Conservation (phyloP, 768 basidiomycete species). For the Psilocybe azurescens region DNA sequence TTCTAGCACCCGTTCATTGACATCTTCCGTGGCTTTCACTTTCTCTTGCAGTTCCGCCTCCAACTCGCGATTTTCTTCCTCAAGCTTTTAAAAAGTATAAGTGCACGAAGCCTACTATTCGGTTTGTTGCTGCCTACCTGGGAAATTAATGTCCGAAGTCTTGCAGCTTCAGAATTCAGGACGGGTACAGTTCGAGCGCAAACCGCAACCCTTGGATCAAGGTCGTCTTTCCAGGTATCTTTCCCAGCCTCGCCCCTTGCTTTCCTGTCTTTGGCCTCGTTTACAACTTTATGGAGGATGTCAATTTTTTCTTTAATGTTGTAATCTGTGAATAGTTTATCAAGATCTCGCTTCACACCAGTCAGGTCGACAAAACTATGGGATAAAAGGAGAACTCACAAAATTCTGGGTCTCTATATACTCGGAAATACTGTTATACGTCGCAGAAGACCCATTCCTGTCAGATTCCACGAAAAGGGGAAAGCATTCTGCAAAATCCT, state of each 20-base stretch:
- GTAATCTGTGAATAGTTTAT: conserved; percentile 72
- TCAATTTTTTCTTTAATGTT: conserved; percentile 74
- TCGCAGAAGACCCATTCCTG: conserved; percentile 62
- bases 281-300: conserved; percentile 69
- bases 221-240: conserved; percentile 69
- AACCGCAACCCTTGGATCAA: conserved; percentile 67
- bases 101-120: not conserved
- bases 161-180: conserved; percentile 47
- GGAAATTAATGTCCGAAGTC: conserved; percentile 42
- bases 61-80: conserved; percentile 56
- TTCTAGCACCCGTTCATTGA: conserved; percentile 48
- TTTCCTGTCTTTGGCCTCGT: conserved; percentile 66
- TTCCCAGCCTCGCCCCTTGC: conserved; percentile 49
- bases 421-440: conserved; percentile 69
- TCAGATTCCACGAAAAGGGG: conserved; percentile 69
- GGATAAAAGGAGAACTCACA: conserved; percentile 33
- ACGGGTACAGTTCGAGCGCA: conserved; percentile 68
- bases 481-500: conserved; percentile 70
- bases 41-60: conserved; percentile 56
- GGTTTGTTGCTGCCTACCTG: conserved; percentile 35
- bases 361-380: not conserved
- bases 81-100: conserved; percentile 48
- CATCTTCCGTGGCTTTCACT: conserved; percentile 46
- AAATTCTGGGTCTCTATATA: conserved; percentile 72
- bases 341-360: conserved; percentile 58